Evolutionary conservation across 2,329 filamentous ascomycete species (phyloP).

Genomic region (Aspergillus amoenus): DNA sequence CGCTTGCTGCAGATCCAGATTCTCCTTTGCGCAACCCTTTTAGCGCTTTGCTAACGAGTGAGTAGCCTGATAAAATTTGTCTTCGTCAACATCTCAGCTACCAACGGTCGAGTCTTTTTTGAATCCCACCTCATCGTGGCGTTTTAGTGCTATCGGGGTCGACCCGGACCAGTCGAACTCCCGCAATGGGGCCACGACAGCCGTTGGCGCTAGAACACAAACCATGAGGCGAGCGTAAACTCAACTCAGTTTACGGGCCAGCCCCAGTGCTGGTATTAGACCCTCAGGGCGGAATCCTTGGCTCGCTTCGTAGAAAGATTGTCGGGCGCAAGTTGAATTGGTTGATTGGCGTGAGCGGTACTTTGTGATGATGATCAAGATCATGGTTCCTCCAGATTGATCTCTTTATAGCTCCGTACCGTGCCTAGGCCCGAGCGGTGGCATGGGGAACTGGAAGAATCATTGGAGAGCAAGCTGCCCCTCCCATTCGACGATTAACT

Average conservation of each 20-base stretch:
- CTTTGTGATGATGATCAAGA: constrained; percentile 5
- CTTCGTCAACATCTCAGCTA: background rate
- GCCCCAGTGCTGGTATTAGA: background rate
- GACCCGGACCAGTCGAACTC: background rate
- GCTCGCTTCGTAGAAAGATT: constrained; percentile 6
- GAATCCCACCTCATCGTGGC: background rate
- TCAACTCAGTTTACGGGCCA: background rate
- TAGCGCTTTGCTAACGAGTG: constrained; percentile 3
- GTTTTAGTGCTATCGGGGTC: constrained; percentile 3
- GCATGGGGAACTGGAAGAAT: background rate
- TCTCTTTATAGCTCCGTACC: constrained; percentile 1
- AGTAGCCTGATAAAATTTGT: background rate
- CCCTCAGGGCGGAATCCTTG: constrained; percentile 1
- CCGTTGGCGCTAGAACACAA: constrained; percentile 3
- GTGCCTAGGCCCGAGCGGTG: constrained; percentile 12
- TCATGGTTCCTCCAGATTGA: background rate
- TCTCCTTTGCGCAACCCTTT: background rate
- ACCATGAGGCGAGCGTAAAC: background rate
- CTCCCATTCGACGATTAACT: constrained; percentile 5
- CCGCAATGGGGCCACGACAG: background rate
- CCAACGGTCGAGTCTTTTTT: background rate
- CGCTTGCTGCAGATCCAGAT: constrained; percentile 2
- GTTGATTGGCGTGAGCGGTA: constrained; percentile 2
- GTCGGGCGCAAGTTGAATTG: background rate
- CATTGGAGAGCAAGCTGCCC: background rate